Base-by-base conservation (phyloP, 2,329 filamentous ascomycete genomes). In the Ilyonectria robusta region DNA sequence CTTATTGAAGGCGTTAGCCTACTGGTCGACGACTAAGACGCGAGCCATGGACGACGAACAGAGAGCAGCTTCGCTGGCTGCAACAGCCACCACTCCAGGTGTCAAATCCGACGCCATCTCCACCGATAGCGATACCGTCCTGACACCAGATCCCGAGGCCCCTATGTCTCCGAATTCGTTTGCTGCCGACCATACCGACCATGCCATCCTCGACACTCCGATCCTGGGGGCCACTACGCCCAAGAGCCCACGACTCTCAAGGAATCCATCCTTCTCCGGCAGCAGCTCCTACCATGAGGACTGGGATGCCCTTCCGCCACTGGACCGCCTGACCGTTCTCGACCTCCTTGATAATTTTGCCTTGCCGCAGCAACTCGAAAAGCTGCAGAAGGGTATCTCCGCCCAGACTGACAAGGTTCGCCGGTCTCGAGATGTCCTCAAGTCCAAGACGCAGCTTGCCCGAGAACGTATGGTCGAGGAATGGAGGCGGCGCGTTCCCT, bases 331-430 rank as follows among this genome's bases (percentile, higher is more conserved):
- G 60, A 95, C 93, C 44, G 90, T 98, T 65, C 94, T 99, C 75
- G 96, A 99, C 78, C 87, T 99, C 55, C 88, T 99, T 72, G 95
- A 98, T 82, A 98, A 98, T 79, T 90, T 99, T 70, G 93, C 95
- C 6, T 85, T 99, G 35, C 92, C 94, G 1, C 93, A 97, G 76
- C 93, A 95, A 74, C 87, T 99, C 21, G 96, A 98, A 81, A 96
- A 93, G 83, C 87, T 98, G 71, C 95, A 98, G 77, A 92, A 89
- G 75, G 92, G 93, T 42, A 86, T 98, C 65, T 92, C 92, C 31
- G 89, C 90, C 6, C 95, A 98, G 81, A 95, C 91, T 4, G 91
- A 96, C 73, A 96, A 93, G 80, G 92, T 98, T 35, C 91, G 91
- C 69, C 91, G 91, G 77, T 95, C 96, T 68, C 90, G 93, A 75